Percentiles rank a stretch among this genome's conserved stretches.
Evolutionary conservation across 176 grass and related monocot species (phyloP).

Genomic region (Ananas comosus): DNA sequence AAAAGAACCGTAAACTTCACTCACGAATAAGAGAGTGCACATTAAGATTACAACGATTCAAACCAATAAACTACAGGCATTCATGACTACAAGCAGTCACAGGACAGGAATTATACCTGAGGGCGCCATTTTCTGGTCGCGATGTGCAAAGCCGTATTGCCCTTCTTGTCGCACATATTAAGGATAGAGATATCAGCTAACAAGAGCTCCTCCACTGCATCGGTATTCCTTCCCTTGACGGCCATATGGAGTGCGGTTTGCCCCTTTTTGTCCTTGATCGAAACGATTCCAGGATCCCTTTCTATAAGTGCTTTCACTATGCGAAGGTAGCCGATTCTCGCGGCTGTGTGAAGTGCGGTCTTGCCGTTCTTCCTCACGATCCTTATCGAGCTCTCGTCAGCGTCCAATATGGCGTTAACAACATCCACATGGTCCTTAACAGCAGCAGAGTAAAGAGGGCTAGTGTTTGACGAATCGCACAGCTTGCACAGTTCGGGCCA

Average conservation of each 20-base stretch:
- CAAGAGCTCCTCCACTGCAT: conserved; percentile 86
- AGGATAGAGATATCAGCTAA: conserved; percentile 75
- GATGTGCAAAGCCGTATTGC: conserved; percentile 87
- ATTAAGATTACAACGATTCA: too few species aligned
- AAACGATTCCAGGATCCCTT: conserved; percentile 63
- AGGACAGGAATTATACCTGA: conserved; percentile 51
- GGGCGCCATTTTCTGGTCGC: conserved; percentile 98
- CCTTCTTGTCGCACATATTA: conserved; percentile 90
- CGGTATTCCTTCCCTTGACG: conserved; percentile 85
- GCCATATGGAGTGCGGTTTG: conserved; percentile 99
- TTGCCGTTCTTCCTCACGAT: conserved; percentile 91
- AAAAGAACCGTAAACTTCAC: too few species aligned
- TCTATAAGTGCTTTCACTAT: conserved; percentile 75
- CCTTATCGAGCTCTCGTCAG: conserved; percentile 42
- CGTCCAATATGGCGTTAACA: conserved; percentile 71
- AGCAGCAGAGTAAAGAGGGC: conserved; percentile 85
- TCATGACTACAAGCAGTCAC: not conserved
- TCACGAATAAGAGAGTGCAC: too few species aligned
- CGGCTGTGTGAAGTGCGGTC: conserved; percentile 72
- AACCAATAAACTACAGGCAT: not conserved
- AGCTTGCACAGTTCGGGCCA: conserved; percentile 62
- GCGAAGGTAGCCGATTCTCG: conserved; percentile 64
- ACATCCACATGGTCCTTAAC: conserved; percentile 83
- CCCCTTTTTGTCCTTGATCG: conserved; percentile 83
- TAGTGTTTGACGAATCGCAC: conserved; percentile 75